These are phyloP conservation scores for Echria macrotheca DNA, from an alignment of 495 filamentous ascomycete species.

Conservation along the genomic window DNA sequence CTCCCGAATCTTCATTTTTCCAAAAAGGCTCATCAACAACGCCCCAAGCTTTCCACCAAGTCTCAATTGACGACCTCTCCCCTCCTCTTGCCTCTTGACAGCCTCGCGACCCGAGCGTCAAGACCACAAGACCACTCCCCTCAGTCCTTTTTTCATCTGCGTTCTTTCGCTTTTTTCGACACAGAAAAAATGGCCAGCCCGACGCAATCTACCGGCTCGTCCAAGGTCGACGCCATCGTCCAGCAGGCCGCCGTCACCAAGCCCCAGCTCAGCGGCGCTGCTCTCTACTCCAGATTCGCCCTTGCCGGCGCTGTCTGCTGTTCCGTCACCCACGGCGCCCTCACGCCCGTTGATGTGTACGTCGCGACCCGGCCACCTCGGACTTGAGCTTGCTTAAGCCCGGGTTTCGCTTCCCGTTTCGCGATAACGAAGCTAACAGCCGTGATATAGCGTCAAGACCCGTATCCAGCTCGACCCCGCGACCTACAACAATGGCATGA, in stretches of 20 bases:
- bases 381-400: constrained; percentile 2
- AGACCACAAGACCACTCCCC: constrained; percentile 27
- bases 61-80: constrained; percentile 21
- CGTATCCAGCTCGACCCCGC: constrained; percentile 87
- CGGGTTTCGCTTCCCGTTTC: neutral
- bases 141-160: constrained; percentile 19
- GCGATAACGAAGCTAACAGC: constrained; percentile 13
- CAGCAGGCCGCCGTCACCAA: constrained; percentile 25
- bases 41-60: constrained; percentile 10
- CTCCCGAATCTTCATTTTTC: constrained; percentile 17
- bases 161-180: constrained; percentile 6
- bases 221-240: constrained; percentile 35
- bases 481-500: constrained; percentile 84
- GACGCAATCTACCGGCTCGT: constrained; percentile 17
- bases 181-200: constrained; percentile 21
- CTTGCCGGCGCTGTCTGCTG: constrained; percentile 93
- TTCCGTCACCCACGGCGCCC: constrained; percentile 84
- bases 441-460: constrained; percentile 73
- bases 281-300: constrained; percentile 77
- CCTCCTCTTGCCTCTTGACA: constrained; percentile 19
- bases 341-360: constrained; percentile 97
- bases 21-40: constrained; percentile 29
- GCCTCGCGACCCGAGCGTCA: constrained; percentile 18
- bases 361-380: constrained; percentile 32
- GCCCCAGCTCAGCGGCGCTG: constrained; percentile 42